These are phyloP conservation scores for Chenopodium quinoa DNA, from an alignment of 148 eudicot species.

Conservation along the genomic window DNA sequence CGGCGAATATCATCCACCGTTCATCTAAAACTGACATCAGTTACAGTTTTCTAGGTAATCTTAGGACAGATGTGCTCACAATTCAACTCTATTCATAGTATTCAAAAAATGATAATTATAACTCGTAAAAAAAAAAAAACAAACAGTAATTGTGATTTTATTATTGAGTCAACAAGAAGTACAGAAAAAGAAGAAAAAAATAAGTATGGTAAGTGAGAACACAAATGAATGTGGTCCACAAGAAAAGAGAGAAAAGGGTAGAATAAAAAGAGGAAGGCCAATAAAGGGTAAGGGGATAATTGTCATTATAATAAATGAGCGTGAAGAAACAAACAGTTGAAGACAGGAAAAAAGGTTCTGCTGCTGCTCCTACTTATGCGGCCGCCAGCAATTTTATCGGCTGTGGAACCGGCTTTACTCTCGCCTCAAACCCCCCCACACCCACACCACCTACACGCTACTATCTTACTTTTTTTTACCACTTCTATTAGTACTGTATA, in stretches of 20 bases:
- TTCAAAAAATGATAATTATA: too few species aligned
- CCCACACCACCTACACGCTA: neutral
- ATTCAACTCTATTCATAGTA: too few species aligned
- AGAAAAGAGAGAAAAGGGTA: neutral
- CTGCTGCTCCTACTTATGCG: conserved; percentile 23
- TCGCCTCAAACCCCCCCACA: neutral
- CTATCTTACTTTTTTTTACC: neutral
- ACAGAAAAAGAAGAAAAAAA: too few species aligned
- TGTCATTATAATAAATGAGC: conserved; percentile 21
- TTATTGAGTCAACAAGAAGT: too few species aligned
- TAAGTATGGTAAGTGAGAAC: neutral
- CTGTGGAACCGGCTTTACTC: conserved; percentile 27
- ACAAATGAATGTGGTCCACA: neutral
- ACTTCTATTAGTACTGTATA: too few species aligned
- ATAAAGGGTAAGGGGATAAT: conserved; percentile 8
- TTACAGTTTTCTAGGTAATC: too few species aligned
- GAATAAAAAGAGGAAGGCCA: neutral
- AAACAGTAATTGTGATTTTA: too few species aligned
- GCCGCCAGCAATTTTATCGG: conserved; percentile 29
- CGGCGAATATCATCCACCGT: too few species aligned
- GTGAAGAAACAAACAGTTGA: neutral
- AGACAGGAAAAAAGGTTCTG: conserved; percentile 5
- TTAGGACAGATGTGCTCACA: too few species aligned
- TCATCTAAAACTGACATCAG: too few species aligned
- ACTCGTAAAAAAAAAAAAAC: too few species aligned